phyloP scores from a whole-genome alignment of 106 monocot species.

The Alisma plantagoaquatica region DNA sequence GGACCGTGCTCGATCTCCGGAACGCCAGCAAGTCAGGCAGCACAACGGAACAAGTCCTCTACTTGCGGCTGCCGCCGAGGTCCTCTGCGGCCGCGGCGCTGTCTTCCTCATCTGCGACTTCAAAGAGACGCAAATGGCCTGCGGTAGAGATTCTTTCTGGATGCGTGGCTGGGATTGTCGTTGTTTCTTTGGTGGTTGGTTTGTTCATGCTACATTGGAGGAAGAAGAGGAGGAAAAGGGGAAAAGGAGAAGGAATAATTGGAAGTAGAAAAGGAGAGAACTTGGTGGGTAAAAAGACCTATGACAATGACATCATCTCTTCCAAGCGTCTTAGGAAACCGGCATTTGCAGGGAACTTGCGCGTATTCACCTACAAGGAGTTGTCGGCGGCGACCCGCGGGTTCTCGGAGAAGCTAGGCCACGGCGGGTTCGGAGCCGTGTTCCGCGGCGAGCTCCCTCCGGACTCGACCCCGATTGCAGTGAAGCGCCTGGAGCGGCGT shows the following conservation, averaged over 20 bases:
- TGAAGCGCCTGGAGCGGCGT: slow-evolving; percentile 51
- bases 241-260: neutral
- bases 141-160: neutral
- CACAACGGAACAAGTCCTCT: slow-evolving; percentile 13
- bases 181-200: slow-evolving; percentile 1
- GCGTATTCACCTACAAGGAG: slow-evolving; percentile 45
- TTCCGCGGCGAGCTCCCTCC: slow-evolving; percentile 32
- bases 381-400: slow-evolving; percentile 26
- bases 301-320: too few relatives aligned
- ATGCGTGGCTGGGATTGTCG: neutral
- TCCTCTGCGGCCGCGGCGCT: neutral
- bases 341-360: slow-evolving; percentile 18
- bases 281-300: neutral
- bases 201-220: neutral
- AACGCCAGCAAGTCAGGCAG: slow-evolving; percentile 16
- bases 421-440: slow-evolving; percentile 51
- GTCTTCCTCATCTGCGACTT: neutral
- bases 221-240: neutral
- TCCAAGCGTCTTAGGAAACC: too few relatives aligned
- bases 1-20: slow-evolving; percentile 27
- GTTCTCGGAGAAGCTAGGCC: slow-evolving; percentile 49
- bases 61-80: slow-evolving; percentile 13
- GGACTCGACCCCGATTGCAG: slow-evolving; percentile 27
- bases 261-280: slow-evolving; percentile 5
- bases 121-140: slow-evolving; percentile 3